Conservation (phyloP, 2,329 filamentous ascomycete genomes). For the Penicillium sp. region DNA sequence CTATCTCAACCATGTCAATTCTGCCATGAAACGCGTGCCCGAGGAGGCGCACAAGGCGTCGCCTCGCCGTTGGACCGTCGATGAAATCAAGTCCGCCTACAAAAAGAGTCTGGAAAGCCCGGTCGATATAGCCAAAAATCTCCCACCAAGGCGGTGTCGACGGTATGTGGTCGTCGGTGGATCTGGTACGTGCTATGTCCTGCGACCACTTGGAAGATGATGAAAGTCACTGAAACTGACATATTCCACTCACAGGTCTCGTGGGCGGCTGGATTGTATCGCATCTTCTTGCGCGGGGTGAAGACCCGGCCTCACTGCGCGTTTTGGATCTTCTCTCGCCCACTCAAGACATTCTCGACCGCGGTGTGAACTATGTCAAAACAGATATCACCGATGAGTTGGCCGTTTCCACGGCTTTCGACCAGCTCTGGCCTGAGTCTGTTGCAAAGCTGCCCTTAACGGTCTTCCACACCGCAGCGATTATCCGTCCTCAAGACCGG, state of each 20-base stretch:
- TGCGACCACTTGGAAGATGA: no score
- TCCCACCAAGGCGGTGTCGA: constrained; percentile 36
- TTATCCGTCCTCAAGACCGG: constrained; percentile 51
- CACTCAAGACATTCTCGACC: constrained; percentile 41
- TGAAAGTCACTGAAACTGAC: constrained; percentile 3
- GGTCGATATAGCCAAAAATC: constrained; percentile 30
- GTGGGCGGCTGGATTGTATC: constrained; percentile 53
- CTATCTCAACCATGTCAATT: constrained; percentile 31
- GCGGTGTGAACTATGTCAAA: constrained; percentile 43
- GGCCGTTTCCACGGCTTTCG: constrained; percentile 46
- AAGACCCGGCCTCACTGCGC: constrained; percentile 49
- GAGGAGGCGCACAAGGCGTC: constrained; percentile 25
- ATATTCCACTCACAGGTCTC: constrained; percentile 39
- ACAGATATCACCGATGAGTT: constrained; percentile 49
- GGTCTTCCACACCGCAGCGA: constrained; percentile 55
- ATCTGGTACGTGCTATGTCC: constrained; percentile 27
- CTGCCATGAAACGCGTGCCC: constrained; percentile 24
- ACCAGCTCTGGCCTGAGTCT: constrained; percentile 43
- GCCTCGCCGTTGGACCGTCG: constrained; percentile 32
- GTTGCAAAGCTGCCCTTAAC: constrained; percentile 48
- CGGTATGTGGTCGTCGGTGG: constrained; percentile 40
- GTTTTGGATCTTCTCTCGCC: constrained; percentile 50
- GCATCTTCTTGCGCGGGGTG: constrained; percentile 51
- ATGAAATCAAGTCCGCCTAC: constrained; percentile 32
- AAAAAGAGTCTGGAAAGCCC: constrained; percentile 25